Evolutionary conservation across 805 yeast genomes (phyloP), one percentile per base, ranked within the genome.

Genomic region (Wickerhamiella vanderwaltii): DNA sequence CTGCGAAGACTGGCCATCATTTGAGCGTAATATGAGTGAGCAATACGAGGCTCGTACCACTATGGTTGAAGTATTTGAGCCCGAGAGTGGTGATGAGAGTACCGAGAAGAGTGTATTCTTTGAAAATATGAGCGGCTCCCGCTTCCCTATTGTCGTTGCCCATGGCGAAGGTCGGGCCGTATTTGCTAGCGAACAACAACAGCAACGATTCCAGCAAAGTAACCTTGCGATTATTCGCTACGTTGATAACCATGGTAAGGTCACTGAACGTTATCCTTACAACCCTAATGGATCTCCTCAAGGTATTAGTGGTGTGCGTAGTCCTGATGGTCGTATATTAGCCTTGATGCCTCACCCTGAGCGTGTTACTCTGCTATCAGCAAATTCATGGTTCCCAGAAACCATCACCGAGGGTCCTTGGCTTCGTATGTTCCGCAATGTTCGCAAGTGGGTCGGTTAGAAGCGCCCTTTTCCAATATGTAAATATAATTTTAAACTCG

Each of bases 291-390:
- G 98, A 33, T 84, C 96, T 11, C 84, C 91, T 32, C 73, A 72
- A 43, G 96, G 95, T 63, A 83, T 91, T 53, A 81, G 95, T 29
- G 98, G 96, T 69, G 75, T 91, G 43, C 70, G 79, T 48, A 76
- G 87, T 41, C 84, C 85, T 41, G 85, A 83, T 57, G 97, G 97
- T 49, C 78, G 98, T 61, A 96, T 91, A 3, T 68, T 91, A 54
- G 96, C 96, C 4, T 75, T 91, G 86, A 91, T 91, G 98, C 98
- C 98, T 35, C 98, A 91, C 61, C 98, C 98, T 18, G 98, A 91
- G 65, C 83, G 98, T 66, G 91, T 83, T 39, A 71, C 78, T 44
- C 73, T 95, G 65, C 68, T 78, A 57, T 95, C 83, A 62, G 68
- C 93, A 43, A 88, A 88, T 66, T 85, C 96, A 3, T 88, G 84